These are phyloP conservation scores for Monosporozyma aerobia DNA, from an alignment of 805 yeast genomes.

Conservation along the genomic window DNA sequence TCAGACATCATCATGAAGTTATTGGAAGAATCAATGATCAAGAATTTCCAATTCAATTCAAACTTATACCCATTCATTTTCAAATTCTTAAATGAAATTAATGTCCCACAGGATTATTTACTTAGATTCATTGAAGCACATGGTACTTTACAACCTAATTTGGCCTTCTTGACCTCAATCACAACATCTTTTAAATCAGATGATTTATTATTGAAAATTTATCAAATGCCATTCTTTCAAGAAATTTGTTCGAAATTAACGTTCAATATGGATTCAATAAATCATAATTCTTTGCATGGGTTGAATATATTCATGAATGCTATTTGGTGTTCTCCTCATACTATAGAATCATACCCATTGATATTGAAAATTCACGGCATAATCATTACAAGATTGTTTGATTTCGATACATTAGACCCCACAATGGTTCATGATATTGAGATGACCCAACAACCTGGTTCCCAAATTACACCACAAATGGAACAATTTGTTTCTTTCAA, in stretches of 20 bases:
- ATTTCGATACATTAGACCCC: constrained; percentile 20
- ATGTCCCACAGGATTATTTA: constrained; percentile 27
- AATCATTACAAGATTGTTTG: constrained; percentile 30
- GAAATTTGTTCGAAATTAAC: constrained; percentile 16
- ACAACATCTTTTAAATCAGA: constrained; percentile 18
- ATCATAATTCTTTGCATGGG: constrained; percentile 20
- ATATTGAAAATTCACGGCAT: constrained; percentile 29
- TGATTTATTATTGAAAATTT: constrained; percentile 15
- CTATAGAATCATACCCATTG: constrained; percentile 18
- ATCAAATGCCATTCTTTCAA: constrained; percentile 28
- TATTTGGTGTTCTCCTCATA: constrained; percentile 25
- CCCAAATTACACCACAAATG: not conserved
- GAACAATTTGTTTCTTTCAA: constrained; percentile 27
- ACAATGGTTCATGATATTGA: not conserved
- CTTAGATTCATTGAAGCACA: constrained; percentile 29
- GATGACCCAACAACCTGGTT: not conserved
- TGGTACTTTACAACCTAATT: constrained; percentile 17
- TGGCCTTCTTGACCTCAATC: constrained; percentile 25
- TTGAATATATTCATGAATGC: constrained; percentile 26
- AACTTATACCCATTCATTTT: constrained; percentile 29
- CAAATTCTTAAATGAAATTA: constrained; percentile 24
- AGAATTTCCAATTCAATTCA: constrained; percentile 25
- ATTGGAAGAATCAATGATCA: constrained; percentile 33
- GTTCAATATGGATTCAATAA: constrained; percentile 4
- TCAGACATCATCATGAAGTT: constrained; percentile 29